Base-by-base conservation (phyloP, 1,139 yeast genomes). In the Hyphopichia wangnamkhiaoensis region DNA sequence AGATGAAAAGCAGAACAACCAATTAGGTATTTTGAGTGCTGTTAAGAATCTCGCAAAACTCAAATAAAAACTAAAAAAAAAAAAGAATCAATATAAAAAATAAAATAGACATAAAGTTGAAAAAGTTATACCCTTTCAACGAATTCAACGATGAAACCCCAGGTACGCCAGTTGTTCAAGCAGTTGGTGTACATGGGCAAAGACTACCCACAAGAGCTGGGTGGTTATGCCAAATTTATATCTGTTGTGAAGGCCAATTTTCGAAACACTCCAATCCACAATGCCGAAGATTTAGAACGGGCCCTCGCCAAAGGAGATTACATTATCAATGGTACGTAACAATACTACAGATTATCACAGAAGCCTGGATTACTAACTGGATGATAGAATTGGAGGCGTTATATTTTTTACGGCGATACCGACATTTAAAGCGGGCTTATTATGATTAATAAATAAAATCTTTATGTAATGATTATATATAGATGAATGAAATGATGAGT, bases 121-220 rank as follows among this genome's bases (percentile, higher is more conserved):
- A 12, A 25, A 7, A 25, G n/a, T 7, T 25, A 5, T 9, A 3
- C 15, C 17, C n/a, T n/a, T n/a, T n/a, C n/a, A n/a, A n/a, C n/a
- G n/a, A n/a, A n/a, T n/a, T 24, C 24, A 28, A 3, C 5, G 9
- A 68, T 69, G 74, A 58, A 66, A 40, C 63, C 65, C 2, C 39
- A 57, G 32, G 59, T 68, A 12, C 49, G 71, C 29, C 52, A 48
- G 21, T 49, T 68, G 26, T 68, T 60, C 49, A 60, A 61, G 39
- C 52, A 48, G 31, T 51, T 68, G 24, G 49, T 67, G 10, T 68
- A 54, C 44, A 64, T 68, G 61, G 73, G 69, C 6, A 54, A 50
- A 41, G 72, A 66, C 29, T 67, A 67, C 44, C 74, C 74, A 4
- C 45, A 29, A 5, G 53, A 53, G 33, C 55, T 59, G 42, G 70